Evolutionary conservation across 2,329 filamentous ascomycete species (phyloP).

Genomic region (Penicillium glabrum): DNA sequence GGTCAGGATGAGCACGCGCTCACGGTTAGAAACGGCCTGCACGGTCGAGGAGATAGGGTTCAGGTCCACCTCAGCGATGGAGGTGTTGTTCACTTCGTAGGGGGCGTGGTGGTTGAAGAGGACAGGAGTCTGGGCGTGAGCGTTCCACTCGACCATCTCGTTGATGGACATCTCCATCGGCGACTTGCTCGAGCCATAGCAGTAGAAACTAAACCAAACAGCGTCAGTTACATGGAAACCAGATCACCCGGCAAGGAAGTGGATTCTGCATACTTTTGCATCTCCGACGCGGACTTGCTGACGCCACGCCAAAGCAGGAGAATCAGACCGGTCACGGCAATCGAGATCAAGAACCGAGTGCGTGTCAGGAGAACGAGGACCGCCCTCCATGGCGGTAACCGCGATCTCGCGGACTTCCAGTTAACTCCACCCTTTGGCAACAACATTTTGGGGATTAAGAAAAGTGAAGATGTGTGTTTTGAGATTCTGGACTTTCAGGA

Average conservation of each 20-base stretch:
- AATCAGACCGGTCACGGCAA: conserved; percentile 69
- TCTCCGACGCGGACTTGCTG: conserved; percentile 74
- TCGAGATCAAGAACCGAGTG: conserved; percentile 73
- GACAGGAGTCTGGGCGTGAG: conserved; percentile 86
- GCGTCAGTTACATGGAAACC: not conserved
- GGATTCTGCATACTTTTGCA: conserved; percentile 72
- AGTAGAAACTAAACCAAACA: conserved; percentile 73
- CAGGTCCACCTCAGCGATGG: conserved; percentile 78
- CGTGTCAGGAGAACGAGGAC: conserved; percentile 69
- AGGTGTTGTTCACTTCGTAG: conserved; percentile 76
- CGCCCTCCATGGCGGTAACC: conserved; percentile 74
- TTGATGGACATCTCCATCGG: conserved; percentile 94
- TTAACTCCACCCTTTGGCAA: conserved; percentile 84
- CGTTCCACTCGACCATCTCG: conserved; percentile 86
- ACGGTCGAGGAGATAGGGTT: conserved; percentile 80
- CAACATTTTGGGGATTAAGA: conserved; percentile 63
- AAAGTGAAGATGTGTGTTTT: conserved; percentile 1
- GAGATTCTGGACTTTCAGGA: conserved; percentile 15
- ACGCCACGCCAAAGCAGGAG: conserved; percentile 88
- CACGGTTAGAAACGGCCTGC: conserved; percentile 75
- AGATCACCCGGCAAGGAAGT: conserved; percentile 1
- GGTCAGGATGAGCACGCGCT: conserved; percentile 87
- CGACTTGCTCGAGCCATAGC: conserved; percentile 92
- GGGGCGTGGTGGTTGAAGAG: conserved; percentile 94
- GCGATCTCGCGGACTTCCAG: conserved; percentile 86